Percentiles rank a stretch among this genome's conserved stretches.
Evolutionary conservation across 202 grass and related monocot species (phyloP).

Genomic region (Elaeis oleifera): DNA sequence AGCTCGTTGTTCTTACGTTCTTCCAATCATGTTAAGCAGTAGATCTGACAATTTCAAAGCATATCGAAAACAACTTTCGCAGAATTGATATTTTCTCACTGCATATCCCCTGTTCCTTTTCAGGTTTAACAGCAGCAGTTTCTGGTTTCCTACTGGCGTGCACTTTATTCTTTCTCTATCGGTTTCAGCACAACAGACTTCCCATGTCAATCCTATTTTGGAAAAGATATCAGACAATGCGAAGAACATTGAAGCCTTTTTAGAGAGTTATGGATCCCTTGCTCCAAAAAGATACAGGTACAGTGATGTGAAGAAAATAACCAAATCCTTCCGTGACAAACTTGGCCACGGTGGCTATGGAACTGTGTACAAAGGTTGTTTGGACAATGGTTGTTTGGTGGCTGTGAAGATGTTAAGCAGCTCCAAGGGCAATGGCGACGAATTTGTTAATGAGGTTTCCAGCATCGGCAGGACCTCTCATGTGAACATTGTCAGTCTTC

Average conservation of each 20-base stretch:
- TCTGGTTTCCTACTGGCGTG: no score
- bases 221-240: no score
- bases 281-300: slow-evolving; percentile 37
- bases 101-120: no score
- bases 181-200: no score
- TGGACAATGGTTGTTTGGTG: slow-evolving; percentile 21
- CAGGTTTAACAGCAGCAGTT: no score
- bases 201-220: no score
- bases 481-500: slow-evolving; percentile 48
- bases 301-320: slow-evolving; percentile 38
- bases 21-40: no score
- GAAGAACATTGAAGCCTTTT: background rate
- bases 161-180: no score
- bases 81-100: no score
- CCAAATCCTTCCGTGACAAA: slow-evolving; percentile 23
- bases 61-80: no score
- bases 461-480: slow-evolving; percentile 57
- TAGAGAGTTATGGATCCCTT: background rate
- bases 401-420: slow-evolving; percentile 44
- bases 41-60: no score
- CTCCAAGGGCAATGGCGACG: slow-evolving; percentile 30
- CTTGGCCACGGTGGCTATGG: slow-evolving; percentile 45
- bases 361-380: slow-evolving; percentile 34
- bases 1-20: no score
- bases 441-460: slow-evolving; percentile 47